Evolutionary conservation across 2,329 filamentous ascomycete species (phyloP).

Genomic region (Westerdykella aurantiaca): DNA sequence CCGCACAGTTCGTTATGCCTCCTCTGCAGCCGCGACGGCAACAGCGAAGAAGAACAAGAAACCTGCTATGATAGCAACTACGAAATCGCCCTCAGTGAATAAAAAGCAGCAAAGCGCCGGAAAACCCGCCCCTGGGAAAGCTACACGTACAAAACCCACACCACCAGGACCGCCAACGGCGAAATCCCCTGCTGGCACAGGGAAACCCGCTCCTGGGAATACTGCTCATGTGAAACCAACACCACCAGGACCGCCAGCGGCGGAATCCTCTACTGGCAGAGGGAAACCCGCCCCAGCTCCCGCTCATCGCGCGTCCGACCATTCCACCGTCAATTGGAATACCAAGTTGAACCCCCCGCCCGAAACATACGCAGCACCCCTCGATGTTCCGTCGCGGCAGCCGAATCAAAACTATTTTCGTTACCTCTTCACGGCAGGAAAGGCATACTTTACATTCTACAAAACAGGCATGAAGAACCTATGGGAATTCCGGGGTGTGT

Average conservation of each 20-base stretch:
- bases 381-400: slow-evolving; percentile 56
- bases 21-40: too few species aligned
- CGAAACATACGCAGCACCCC: slow-evolving; percentile 65
- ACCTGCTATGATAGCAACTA: slow-evolving; percentile 2
- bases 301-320: neutral
- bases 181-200: slow-evolving; percentile 3
- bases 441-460: slow-evolving; percentile 79
- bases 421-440: slow-evolving; percentile 60
- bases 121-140: slow-evolving; percentile 2
- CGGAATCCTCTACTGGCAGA: slow-evolving; percentile 3
- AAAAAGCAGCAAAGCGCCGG: slow-evolving; percentile 4
- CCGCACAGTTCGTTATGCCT: too few species aligned
- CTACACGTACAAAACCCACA: neutral
- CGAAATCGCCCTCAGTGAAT: slow-evolving; percentile 5
- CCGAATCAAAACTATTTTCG: slow-evolving; percentile 42
- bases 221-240: neutral
- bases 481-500: slow-evolving; percentile 55
- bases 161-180: neutral
- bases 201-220: slow-evolving; percentile 2
- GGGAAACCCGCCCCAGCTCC: neutral
- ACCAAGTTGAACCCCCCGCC: slow-evolving; percentile 61
- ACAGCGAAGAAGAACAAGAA: too few species aligned
- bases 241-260: neutral
- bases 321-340: too few species aligned
- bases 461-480: slow-evolving; percentile 75